These are phyloP conservation scores for Diaporthe humulicola DNA, from an alignment of 2,329 filamentous ascomycete species.

Conservation along the genomic window DNA sequence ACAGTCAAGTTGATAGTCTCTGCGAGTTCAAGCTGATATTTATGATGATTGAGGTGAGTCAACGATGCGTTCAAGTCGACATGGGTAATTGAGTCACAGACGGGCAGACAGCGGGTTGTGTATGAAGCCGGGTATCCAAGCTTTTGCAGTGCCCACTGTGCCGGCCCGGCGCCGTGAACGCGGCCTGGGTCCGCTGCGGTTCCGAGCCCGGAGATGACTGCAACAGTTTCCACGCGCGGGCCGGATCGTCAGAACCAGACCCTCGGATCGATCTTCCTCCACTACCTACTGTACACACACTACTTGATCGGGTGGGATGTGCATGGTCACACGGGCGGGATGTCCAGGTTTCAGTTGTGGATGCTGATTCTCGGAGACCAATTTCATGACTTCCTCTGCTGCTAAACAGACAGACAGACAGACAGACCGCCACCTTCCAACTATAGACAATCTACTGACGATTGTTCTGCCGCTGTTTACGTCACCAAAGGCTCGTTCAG, in stretches of 20 bases:
- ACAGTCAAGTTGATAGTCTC: not conserved
- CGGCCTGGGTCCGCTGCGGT: constrained; percentile 15
- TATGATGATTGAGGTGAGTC: not conserved
- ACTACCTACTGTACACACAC: not conserved
- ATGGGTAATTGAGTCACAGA: constrained; percentile 34
- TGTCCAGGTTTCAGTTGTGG: not conserved
- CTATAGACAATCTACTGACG: not conserved
- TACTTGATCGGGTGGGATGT: not conserved
- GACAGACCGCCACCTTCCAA: no score
- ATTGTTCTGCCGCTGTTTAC: no score
- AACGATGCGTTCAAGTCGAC: not conserved
- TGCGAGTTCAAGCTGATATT: not conserved
- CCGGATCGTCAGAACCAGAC: constrained; percentile 5
- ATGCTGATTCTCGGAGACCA: not conserved
- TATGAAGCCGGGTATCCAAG: not conserved
- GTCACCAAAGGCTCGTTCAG: not conserved
- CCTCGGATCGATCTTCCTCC: not conserved
- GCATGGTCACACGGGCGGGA: not conserved
- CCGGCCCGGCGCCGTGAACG: constrained; percentile 10
- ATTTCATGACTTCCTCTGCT: not conserved
- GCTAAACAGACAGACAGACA: not conserved
- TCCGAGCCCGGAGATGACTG: constrained; percentile 39
- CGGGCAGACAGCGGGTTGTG: no score
- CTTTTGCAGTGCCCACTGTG: constrained; percentile 19
- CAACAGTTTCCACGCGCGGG: constrained; percentile 18